These are phyloP conservation scores for Eragrostis nindensis DNA, from an alignment of 176 grass and related monocot species.

Conservation along the genomic window DNA sequence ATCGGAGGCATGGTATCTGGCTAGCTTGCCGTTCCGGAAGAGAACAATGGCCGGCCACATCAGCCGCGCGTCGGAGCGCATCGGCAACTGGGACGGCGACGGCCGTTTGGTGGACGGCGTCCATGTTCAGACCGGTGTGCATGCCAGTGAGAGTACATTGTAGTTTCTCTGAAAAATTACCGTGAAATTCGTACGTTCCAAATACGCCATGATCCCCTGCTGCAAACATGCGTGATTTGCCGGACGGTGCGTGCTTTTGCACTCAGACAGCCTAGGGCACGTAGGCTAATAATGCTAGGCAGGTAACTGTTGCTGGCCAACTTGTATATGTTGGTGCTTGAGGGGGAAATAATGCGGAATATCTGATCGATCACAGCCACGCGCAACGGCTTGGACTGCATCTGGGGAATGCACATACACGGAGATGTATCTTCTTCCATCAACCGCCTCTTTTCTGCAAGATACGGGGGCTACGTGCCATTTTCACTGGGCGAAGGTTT, in stretches of 20 bases:
- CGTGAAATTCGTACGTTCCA: neutral
- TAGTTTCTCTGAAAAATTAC: neutral
- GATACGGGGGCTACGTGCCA: conserved; percentile 20
- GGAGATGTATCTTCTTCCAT: neutral
- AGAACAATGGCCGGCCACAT: conserved; percentile 23
- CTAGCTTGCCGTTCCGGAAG: conserved; percentile 36
- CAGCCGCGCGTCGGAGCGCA: conserved; percentile 33
- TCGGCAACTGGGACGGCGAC: neutral
- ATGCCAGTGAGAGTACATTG: too few relatives aligned
- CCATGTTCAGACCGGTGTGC: too few relatives aligned
- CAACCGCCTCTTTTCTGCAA: conserved; percentile 12
- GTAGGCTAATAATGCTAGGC: neutral
- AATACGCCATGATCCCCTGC: neutral
- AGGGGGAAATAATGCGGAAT: neutral
- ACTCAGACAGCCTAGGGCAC: too few relatives aligned
- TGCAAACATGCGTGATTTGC: neutral
- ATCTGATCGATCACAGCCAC: neutral
- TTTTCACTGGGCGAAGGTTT: conserved; percentile 24
- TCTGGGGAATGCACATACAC: neutral
- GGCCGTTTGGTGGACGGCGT: neutral
- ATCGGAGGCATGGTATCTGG: too few relatives aligned
- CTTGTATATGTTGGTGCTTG: neutral
- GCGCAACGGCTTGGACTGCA: neutral
- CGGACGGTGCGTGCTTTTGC: neutral
- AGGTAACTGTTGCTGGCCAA: neutral